A percentile compares a stretch with the other conserved stretches of the same genome.
Evolutionary conservation across 1,139 yeast species (phyloP).

Genomic region (Debaryomyces sp.): DNA sequence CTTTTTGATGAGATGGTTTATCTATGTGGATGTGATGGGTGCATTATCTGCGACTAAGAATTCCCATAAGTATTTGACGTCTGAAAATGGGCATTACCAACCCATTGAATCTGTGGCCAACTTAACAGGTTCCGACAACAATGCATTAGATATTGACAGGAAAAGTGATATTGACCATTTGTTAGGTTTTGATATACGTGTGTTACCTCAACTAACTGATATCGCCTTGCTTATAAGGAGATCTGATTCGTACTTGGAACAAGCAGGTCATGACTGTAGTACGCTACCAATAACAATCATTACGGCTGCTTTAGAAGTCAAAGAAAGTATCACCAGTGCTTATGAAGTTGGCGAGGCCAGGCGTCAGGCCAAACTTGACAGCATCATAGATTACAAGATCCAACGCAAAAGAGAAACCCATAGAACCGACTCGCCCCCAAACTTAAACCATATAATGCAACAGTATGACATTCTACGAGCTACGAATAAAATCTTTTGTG

Average conservation of each 20-base stretch:
- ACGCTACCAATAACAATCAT: conserved; percentile 38
- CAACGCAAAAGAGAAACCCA: conserved; percentile 13
- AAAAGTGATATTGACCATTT: conserved; percentile 56
- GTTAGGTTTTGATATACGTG: conserved; percentile 59
- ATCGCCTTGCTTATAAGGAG: conserved; percentile 47
- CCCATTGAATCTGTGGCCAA: conserved; percentile 21
- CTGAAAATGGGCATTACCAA: conserved; percentile 16
- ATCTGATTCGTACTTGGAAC: conserved; percentile 29
- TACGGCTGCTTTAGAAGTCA: conserved; percentile 50
- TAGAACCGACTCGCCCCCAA: conserved; percentile 18
- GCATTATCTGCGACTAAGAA: conserved; percentile 48
- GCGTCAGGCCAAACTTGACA: conserved; percentile 34
- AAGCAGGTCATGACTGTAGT: conserved; percentile 11
- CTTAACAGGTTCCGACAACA: conserved; percentile 14
- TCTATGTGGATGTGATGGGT: conserved; percentile 70
- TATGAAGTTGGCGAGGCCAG: conserved; percentile 39
- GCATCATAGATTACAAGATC: conserved; percentile 24
- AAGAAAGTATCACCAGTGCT: conserved; percentile 35
- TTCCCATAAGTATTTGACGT: conserved; percentile 28
- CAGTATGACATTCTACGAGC: conserved; percentile 49
- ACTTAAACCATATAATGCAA: conserved; percentile 24
- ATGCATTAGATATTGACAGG: conserved; percentile 21
- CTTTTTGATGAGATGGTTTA: conserved; percentile 72
- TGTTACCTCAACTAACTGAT: conserved; percentile 53
- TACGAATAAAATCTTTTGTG: conserved; percentile 57